Base-by-base conservation (phyloP, 768 basidiomycete species). In the Leccinum sublutescens region DNA sequence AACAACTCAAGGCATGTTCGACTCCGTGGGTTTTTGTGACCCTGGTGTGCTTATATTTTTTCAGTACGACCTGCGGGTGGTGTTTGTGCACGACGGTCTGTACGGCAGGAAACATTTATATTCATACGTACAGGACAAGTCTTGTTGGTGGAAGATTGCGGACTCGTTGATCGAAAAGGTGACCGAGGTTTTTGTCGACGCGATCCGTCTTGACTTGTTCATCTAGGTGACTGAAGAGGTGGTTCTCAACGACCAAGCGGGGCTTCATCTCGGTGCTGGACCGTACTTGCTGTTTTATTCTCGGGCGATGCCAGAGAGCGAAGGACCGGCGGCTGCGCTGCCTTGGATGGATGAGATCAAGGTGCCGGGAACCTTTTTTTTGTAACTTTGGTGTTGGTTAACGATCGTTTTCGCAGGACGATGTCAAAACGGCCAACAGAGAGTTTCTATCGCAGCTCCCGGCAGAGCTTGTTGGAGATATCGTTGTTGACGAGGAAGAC, bases 61-160 rank as follows among this genome's bases (percentile, higher is more conserved):
- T 12, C 45, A 93, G 90, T 94, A 93, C 66, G 89, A 92, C 62
- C 82, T 94, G 23, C 87, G 89, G 3, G 86, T 82, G 8, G 91
- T 92, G 5, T 78, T 93, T 40, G 77, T 91, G 50, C 88, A 92
- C 63, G 89, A 88, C 11, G 91, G 91, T 5, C 73, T 91, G 33
- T 87, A 85, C 45, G 91, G 91, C 9, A 78, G 92, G 50, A 89
- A 82, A 57, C 88, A 91, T 64, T 75, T 90, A 9, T 91, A 91
- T 68, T 88, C 88, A 6, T 94, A 92, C 62, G 84, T 91, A 12
- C 82, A 86, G 59, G 71, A 69, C 29, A 79, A 83, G 48, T 85
- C 80, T 5, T 73, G 70, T 3, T 94, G 91, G 91, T 93, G 89
- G 89, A 93, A 89, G 74, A 87, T 85, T 2, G 78, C 88, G 8